These are phyloP conservation scores for Pilasporangium apinafurcum DNA, from an alignment of 352 stramenopile genomes.

Conservation along the genomic window DNA sequence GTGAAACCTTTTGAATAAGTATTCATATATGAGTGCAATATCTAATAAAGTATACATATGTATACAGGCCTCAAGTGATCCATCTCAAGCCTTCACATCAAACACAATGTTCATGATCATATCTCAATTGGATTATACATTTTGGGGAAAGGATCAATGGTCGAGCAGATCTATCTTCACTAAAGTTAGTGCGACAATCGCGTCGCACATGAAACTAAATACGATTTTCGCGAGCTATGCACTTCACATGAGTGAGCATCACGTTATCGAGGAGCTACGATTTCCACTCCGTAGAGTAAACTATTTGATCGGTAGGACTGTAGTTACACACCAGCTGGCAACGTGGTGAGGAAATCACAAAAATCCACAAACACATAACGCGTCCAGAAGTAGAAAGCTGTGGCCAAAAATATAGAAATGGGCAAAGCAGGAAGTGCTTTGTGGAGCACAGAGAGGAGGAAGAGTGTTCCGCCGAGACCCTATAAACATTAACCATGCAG, in stretches of 20 bases:
- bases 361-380: conserved; percentile 82
- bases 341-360: conserved; percentile 73
- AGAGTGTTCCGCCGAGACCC: conserved; percentile 91
- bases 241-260: neutral
- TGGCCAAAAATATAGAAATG: conserved; percentile 89
- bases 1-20: too few relatives aligned
- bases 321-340: conserved; percentile 39
- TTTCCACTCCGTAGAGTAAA: neutral
- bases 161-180: too few relatives aligned
- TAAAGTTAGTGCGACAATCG: neutral
- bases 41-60: too few relatives aligned
- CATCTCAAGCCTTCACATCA: too few relatives aligned
- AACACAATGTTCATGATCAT: too few relatives aligned
- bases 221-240: neutral
- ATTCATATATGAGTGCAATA: too few relatives aligned
- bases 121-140: too few relatives aligned
- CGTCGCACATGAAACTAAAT: neutral
- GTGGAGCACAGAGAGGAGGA: conserved; percentile 92
- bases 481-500: conserved; percentile 15
- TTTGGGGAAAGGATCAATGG: too few relatives aligned
- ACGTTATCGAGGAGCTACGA: neutral
- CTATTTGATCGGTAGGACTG: neutral
- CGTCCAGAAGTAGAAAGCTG: conserved; percentile 80
- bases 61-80: too few relatives aligned
- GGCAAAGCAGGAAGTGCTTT: conserved; percentile 94